These are phyloP conservation scores for Neonectria magnoliae DNA, from an alignment of 2,329 filamentous ascomycete genomes.

Conservation along the genomic window DNA sequence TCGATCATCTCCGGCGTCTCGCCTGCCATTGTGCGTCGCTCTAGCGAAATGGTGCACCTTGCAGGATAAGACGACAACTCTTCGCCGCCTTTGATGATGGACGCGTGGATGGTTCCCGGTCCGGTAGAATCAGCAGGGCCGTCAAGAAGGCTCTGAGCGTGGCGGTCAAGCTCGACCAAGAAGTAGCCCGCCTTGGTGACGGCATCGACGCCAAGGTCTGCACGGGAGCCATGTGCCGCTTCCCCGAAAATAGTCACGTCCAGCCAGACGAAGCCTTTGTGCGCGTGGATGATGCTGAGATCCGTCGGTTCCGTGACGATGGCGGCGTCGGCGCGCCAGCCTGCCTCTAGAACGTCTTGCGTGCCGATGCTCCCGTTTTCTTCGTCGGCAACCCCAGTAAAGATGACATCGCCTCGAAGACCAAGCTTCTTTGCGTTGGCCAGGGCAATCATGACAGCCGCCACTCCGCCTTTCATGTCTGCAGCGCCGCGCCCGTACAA, in stretches of 20 bases:
- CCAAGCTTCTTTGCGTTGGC: slow-evolving; percentile 50
- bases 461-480: slow-evolving; percentile 64
- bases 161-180: slow-evolving; percentile 55
- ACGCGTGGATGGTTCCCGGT: slow-evolving; percentile 56
- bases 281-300: slow-evolving; percentile 53
- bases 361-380: slow-evolving; percentile 63
- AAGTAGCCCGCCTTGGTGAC: slow-evolving; percentile 60
- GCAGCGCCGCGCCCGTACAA: slow-evolving; percentile 58
- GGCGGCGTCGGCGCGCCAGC: slow-evolving; percentile 63
- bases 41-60: slow-evolving; percentile 58
- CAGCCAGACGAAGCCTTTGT: slow-evolving; percentile 62
- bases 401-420: slow-evolving; percentile 60
- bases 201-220: slow-evolving; percentile 59
- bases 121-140: slow-evolving; percentile 47
- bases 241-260: slow-evolving; percentile 54
- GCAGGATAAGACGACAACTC: slow-evolving; percentile 63
- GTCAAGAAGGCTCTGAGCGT: slow-evolving; percentile 47
- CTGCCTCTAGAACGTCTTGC: slow-evolving; percentile 58
- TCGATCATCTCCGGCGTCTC: slow-evolving; percentile 53
- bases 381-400: slow-evolving; percentile 65
- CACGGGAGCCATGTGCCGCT: slow-evolving; percentile 55
- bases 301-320: slow-evolving; percentile 60
- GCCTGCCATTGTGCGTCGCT: slow-evolving; percentile 58
- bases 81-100: slow-evolving; percentile 60
- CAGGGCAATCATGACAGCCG: slow-evolving; percentile 56